A percentile compares a stretch with the other conserved stretches of the same genome.
Conservation (phyloP, 495 filamentous ascomycete species). For the Neurospora cerealis region DNA sequence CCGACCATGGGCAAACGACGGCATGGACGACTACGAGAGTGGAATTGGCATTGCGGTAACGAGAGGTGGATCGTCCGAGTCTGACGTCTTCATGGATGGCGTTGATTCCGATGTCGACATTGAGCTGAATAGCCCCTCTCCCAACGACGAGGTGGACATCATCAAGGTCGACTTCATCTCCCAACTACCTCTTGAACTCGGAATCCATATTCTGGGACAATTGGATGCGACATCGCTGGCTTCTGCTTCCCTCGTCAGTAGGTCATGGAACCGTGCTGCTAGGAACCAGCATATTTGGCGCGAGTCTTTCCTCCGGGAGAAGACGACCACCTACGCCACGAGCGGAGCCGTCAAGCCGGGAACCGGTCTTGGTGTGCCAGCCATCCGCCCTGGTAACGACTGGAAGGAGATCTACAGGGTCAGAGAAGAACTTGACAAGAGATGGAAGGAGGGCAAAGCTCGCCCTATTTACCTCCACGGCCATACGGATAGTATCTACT, state of each 20-base stretch:
- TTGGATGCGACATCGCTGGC: conserved; percentile 58
- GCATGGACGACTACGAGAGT: conserved; percentile 58
- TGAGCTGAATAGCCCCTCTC: conserved; percentile 25
- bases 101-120: conserved; percentile 24
- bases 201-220: conserved; percentile 58
- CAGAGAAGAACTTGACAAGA: conserved; percentile 59
- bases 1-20: conserved; percentile 22
- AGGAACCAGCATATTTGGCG: conserved; percentile 66
- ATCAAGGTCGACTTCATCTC: conserved; percentile 53
- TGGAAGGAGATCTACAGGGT: conserved; percentile 83
- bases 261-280: conserved; percentile 50
- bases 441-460: conserved; percentile 70
- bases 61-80: conserved; percentile 20
- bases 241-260: conserved; percentile 51
- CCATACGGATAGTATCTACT: conserved; percentile 92
- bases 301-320: conserved; percentile 61
- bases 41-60: conserved; percentile 71
- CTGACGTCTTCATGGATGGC: conserved; percentile 24
- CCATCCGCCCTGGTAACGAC: conserved; percentile 43
- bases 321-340: conserved; percentile 44
- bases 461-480: conserved; percentile 82
- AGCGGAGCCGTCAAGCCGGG: conserved; percentile 35
- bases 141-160: conserved; percentile 28
- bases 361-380: conserved; percentile 36
- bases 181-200: conserved; percentile 59